Conservation (phyloP, 2,329 filamentous ascomycete species). For the Cladophialophora carrionii region DNA sequence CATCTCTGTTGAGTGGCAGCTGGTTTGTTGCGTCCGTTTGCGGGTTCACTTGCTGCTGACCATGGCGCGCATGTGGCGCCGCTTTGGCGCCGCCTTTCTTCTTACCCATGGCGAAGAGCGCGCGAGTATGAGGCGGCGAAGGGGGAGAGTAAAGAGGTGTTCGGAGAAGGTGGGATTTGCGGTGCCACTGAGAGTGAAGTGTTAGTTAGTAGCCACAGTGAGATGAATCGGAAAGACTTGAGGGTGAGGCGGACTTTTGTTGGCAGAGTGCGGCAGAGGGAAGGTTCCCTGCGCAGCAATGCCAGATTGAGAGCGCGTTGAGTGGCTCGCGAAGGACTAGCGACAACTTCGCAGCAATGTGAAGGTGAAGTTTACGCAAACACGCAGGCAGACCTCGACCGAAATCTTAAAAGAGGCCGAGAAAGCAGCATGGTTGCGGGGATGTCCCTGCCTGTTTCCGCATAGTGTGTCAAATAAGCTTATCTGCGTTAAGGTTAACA, state of each 20-base stretch:
- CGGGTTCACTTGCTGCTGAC: neutral
- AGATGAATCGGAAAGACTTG: slow-evolving; percentile 11
- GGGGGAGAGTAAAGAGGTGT: slow-evolving; percentile 3
- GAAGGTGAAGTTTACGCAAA: neutral
- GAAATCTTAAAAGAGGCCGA: neutral
- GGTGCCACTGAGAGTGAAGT: slow-evolving; percentile 35
- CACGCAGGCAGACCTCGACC: neutral
- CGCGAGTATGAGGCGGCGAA: neutral
- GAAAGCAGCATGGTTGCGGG: neutral
- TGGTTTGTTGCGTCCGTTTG: neutral
- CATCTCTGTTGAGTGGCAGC: neutral
- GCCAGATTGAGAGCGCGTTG: slow-evolving; percentile 4
- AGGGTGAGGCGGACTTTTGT: slow-evolving; percentile 35
- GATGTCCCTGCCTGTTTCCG: slow-evolving; percentile 5
- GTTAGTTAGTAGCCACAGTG: slow-evolving; percentile 27
- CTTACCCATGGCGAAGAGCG: slow-evolving; percentile 17
- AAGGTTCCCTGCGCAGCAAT: slow-evolving; percentile 9
- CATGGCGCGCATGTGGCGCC: neutral
- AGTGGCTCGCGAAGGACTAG: neutral
- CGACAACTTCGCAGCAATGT: neutral
- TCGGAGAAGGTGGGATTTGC: slow-evolving; percentile 4
- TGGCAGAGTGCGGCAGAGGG: slow-evolving; percentile 17
- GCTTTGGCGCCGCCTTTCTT: slow-evolving; percentile 1
- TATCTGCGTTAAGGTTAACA: slow-evolving; percentile 18
- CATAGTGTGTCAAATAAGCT: slow-evolving; percentile 4